Evolutionary conservation across 1,284 basidiomycete species (phyloP).

Genomic region (Rhodotorula sp.): DNA sequence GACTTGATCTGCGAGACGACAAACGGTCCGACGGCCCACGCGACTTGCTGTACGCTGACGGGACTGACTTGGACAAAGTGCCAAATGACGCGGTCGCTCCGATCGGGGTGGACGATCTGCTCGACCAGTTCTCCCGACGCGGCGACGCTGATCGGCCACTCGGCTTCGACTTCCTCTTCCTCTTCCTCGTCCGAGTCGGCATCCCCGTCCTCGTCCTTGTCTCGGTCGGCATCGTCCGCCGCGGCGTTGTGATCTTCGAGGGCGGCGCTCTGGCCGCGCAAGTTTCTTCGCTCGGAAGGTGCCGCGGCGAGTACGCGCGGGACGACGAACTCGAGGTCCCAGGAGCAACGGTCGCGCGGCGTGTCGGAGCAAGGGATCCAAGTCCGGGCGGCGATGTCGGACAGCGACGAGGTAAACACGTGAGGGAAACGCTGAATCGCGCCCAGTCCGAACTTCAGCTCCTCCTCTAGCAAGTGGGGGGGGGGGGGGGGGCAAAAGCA

Average conservation of each 20-base stretch:
- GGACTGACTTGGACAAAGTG: slow-evolving; percentile 83
- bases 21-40: slow-evolving; percentile 94
- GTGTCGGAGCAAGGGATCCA: slow-evolving; percentile 98
- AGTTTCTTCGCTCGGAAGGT: slow-evolving; percentile 6
- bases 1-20: slow-evolving; percentile 68
- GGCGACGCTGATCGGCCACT: slow-evolving; percentile 76
- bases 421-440: slow-evolving; percentile 76
- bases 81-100: slow-evolving; percentile 91
- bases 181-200: slow-evolving; percentile 57
- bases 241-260: background rate
- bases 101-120: slow-evolving; percentile 92
- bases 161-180: slow-evolving; percentile 55
- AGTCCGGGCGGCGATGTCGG: slow-evolving; percentile 83
- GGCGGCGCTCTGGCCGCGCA: background rate
- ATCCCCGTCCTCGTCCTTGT: slow-evolving; percentile 14
- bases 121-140: slow-evolving; percentile 93
- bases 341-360: slow-evolving; percentile 94
- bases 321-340: slow-evolving; percentile 97
- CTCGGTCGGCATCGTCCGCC: slow-evolving; percentile 12
- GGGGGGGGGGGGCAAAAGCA: background rate
- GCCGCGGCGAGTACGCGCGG: slow-evolving; percentile 69
- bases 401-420: slow-evolving; percentile 83
- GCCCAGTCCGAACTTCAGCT: background rate
- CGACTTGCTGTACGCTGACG: slow-evolving; percentile 92
- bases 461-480: background rate